These are phyloP conservation scores for Massarina eburnea DNA, from an alignment of 2,329 filamentous ascomycete genomes.

Conservation along the genomic window DNA sequence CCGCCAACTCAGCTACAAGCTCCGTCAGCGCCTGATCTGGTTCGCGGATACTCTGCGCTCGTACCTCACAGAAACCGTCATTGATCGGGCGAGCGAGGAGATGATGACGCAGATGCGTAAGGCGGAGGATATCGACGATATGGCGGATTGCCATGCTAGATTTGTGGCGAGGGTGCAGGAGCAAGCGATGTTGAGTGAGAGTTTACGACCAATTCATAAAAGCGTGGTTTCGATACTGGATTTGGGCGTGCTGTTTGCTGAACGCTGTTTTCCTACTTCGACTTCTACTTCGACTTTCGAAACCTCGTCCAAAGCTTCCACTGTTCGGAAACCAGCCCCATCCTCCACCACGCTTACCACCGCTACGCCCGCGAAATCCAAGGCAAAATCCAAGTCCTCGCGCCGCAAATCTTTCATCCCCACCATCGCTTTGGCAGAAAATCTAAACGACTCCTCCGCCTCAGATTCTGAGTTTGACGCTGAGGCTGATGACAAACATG, in stretches of 20 bases:
- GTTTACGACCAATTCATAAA: slow-evolving; percentile 69
- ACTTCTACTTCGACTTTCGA: background rate
- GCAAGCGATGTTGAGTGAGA: slow-evolving; percentile 69
- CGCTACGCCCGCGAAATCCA: slow-evolving; percentile 10
- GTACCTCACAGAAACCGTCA: slow-evolving; percentile 73
- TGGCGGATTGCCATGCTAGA: slow-evolving; percentile 69
- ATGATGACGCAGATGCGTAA: slow-evolving; percentile 61
- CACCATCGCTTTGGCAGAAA: slow-evolving; percentile 9
- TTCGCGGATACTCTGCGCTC: slow-evolving; percentile 74
- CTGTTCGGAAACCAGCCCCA: background rate
- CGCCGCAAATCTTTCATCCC: slow-evolving; percentile 21
- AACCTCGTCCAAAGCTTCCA: background rate
- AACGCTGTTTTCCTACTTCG: slow-evolving; percentile 50
- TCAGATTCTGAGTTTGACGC: slow-evolving; percentile 28
- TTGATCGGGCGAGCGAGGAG: slow-evolving; percentile 60
- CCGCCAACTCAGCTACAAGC: slow-evolving; percentile 45
- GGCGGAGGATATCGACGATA: slow-evolving; percentile 75
- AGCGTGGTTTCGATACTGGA: slow-evolving; percentile 77
- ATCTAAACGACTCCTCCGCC: slow-evolving; percentile 26
- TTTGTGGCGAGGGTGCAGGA: slow-evolving; percentile 66
- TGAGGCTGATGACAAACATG: slow-evolving; percentile 6
- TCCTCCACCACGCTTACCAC: slow-evolving; percentile 34
- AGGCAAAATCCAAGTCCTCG: slow-evolving; percentile 30
- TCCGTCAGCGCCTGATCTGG: slow-evolving; percentile 74
- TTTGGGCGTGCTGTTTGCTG: slow-evolving; percentile 69